Conservation (phyloP, 2,329 filamentous ascomycete genomes). For the Epichloe amarillans region DNA sequence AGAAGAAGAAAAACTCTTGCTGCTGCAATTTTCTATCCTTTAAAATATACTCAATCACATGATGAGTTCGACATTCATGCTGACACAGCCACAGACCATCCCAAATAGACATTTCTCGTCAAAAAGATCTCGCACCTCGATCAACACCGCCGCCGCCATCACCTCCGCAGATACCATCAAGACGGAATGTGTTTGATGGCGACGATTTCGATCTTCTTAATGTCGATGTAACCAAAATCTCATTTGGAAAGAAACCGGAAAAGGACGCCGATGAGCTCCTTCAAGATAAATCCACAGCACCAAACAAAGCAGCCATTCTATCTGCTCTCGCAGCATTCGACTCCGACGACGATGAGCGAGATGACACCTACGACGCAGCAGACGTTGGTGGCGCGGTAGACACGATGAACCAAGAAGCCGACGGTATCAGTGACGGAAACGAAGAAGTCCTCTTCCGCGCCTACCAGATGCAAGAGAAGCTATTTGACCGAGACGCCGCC, state of each 20-base stretch:
- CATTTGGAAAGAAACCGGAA: conserved; percentile 59
- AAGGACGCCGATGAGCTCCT: conserved; percentile 62
- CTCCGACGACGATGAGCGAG: conserved; percentile 87
- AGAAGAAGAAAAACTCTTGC: background rate
- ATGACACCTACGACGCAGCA: conserved; percentile 88
- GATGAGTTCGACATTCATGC: background rate
- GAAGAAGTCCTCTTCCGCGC: conserved; percentile 64
- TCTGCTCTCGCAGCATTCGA: conserved; percentile 83
- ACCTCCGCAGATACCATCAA: conserved; percentile 30
- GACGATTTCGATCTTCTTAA: conserved; percentile 66
- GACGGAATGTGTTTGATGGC: conserved; percentile 66
- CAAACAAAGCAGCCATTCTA: conserved; percentile 74
- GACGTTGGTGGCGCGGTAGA: conserved; percentile 88
- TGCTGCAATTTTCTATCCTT: background rate
- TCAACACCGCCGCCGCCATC: conserved; percentile 37
- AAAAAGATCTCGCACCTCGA: conserved; percentile 37
- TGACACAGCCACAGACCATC: conserved; percentile 16
- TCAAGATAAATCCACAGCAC: conserved; percentile 47
- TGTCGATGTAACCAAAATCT: conserved; percentile 53
- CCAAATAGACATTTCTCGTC: conserved; percentile 13
- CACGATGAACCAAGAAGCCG: conserved; percentile 41
- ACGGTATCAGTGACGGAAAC: conserved; percentile 34
- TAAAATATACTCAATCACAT: background rate
- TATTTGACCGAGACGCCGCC: conserved; percentile 59
- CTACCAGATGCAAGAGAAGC: conserved; percentile 48